Percentiles rank a stretch among this genome's conserved stretches.
Evolutionary conservation across 208 protist genomes (phyloP).

Genomic region (Hexamita inflata): DNA sequence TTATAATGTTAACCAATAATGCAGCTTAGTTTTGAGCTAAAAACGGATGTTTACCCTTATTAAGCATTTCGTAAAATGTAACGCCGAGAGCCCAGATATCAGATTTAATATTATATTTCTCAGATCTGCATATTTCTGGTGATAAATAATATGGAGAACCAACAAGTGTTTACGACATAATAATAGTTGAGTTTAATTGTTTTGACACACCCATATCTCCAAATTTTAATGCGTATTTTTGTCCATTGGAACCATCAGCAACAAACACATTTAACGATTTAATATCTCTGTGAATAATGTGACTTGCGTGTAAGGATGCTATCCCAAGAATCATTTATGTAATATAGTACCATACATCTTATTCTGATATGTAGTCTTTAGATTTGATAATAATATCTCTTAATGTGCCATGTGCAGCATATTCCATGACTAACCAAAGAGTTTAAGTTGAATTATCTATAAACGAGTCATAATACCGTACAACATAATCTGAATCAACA

Average conservation of each 20-base stretch:
- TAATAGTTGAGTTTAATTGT: too few relatives aligned
- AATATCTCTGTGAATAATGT: constrained; percentile 26
- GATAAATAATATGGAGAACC: constrained; percentile 83
- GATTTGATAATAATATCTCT: constrained; percentile 8
- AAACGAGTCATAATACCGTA: constrained; percentile 18
- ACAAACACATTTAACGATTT: constrained; percentile 24
- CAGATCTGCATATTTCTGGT: constrained; percentile 74
- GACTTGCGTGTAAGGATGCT: not conserved
- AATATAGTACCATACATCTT: constrained; percentile 30
- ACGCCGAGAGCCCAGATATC: constrained; percentile 50
- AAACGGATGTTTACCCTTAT: constrained; percentile 20
- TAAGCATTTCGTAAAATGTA: constrained; percentile 36
- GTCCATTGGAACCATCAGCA: too few relatives aligned
- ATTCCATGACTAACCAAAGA: constrained; percentile 23
- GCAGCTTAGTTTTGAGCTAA: constrained; percentile 20
- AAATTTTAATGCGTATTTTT: constrained; percentile 23
- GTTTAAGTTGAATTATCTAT: constrained; percentile 6
- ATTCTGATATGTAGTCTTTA: not conserved
- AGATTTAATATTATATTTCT: constrained; percentile 73
- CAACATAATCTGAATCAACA: constrained; percentile 5
- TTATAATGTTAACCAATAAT: constrained; percentile 16
- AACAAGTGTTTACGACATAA: constrained; percentile 59
- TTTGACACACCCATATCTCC: constrained; percentile 39
- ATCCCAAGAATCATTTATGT: constrained; percentile 8
- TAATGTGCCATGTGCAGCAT: not conserved